Percentiles rank a stretch among this genome's conserved stretches.
Conservation (phyloP, 306 rosid genomes). For the Prinsepia uniflora region DNA sequence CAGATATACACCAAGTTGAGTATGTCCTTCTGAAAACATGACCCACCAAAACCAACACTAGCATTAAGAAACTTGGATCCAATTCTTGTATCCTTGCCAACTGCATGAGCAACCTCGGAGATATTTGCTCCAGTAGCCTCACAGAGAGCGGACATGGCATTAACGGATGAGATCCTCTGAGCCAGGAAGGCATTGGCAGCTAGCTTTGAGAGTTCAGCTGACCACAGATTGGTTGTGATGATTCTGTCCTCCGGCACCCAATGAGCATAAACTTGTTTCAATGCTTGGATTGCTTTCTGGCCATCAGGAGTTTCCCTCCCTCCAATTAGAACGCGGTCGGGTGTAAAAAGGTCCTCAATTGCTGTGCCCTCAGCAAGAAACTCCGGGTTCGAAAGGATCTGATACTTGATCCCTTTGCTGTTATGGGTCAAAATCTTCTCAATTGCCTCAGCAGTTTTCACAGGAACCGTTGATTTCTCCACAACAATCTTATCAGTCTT, state of each 20-base stretch:
- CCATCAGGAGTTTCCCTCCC: constrained; percentile 62
- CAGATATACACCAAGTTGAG: constrained; percentile 76
- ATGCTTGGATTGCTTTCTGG: constrained; percentile 44
- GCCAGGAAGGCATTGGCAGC: constrained; percentile 86
- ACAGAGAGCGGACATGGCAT: constrained; percentile 79
- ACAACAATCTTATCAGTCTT: constrained; percentile 66
- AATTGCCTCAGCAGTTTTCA: constrained; percentile 75
- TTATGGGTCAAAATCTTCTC: constrained; percentile 61
- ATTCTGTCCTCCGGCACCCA: constrained; percentile 80
- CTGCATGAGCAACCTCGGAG: constrained; percentile 59
- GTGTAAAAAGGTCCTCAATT: constrained; percentile 60
- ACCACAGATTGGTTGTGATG: constrained; percentile 71
- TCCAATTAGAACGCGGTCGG: constrained; percentile 74
- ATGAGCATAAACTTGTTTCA: constrained; percentile 56
- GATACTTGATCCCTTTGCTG: constrained; percentile 52
- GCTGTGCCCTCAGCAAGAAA: constrained; percentile 90
- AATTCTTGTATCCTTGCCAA: constrained; percentile 65
- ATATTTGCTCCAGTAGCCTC: constrained; percentile 87
- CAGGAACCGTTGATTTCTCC: constrained; percentile 87
- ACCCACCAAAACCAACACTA: constrained; percentile 91
- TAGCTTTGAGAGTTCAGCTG: constrained; percentile 75
- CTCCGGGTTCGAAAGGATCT: constrained; percentile 75
- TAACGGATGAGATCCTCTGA: constrained; percentile 75
- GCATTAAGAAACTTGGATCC: constrained; percentile 67
- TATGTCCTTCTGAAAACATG: constrained; percentile 82